Conservation (phyloP, 495 filamentous ascomycete species). For the Xylaria longipes region DNA sequence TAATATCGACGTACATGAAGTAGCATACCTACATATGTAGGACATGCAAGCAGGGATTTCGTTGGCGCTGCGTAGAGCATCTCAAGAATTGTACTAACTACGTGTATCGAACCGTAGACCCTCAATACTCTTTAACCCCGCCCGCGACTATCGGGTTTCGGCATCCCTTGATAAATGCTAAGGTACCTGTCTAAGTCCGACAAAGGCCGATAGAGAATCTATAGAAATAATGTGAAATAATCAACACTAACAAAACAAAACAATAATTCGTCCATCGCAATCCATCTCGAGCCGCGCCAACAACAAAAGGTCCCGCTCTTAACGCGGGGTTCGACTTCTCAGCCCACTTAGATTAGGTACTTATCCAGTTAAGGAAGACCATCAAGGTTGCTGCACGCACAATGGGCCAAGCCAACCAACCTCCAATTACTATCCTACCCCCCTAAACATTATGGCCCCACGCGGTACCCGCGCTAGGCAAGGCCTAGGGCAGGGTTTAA, state of each 20-base stretch:
- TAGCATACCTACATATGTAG: background rate
- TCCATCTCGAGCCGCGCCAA: background rate
- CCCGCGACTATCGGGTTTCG: background rate
- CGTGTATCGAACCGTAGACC: background rate
- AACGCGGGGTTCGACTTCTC: constrained; percentile 3
- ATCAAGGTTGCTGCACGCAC: background rate
- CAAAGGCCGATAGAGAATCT: background rate
- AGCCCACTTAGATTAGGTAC: background rate
- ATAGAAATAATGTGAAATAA: background rate
- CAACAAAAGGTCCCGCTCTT: background rate
- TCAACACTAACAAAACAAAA: background rate
- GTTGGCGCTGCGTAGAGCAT: background rate
- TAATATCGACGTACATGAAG: background rate
- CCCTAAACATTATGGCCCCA: too few relatives aligned
- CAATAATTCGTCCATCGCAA: background rate
- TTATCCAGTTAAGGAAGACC: background rate
- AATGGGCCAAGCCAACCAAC: background rate
- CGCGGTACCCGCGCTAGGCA: too few relatives aligned
- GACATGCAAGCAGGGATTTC: background rate
- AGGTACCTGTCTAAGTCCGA: background rate
- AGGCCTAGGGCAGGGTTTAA: too few relatives aligned
- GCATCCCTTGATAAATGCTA: background rate
- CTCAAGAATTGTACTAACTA: background rate
- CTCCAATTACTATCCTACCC: background rate
- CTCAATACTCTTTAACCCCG: background rate